phyloP scores from a whole-genome alignment of 495 filamentous ascomycete species.

The Staphylotrichum longicolle region DNA sequence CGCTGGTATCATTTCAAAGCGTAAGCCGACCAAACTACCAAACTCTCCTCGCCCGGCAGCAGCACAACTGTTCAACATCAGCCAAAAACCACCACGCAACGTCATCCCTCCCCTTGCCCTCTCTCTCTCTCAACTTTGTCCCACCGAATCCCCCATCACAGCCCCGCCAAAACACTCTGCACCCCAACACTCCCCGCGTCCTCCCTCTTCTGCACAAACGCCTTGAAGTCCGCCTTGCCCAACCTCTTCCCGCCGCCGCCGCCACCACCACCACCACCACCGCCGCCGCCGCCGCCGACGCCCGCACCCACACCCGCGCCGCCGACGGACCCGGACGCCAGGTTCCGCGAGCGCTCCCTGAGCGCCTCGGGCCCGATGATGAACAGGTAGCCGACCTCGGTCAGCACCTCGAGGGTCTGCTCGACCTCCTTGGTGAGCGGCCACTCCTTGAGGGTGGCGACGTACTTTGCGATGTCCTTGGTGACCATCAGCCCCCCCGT shows the following conservation, averaged over 20 bases:
- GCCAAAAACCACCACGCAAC: background rate
- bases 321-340: constrained; percentile 43
- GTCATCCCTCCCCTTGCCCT: background rate
- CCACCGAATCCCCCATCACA: constrained; percentile 28
- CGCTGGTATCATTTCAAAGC: constrained; percentile 7
- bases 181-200: constrained; percentile 77
- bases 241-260: constrained; percentile 42
- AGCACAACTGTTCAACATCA: background rate
- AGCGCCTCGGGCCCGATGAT: constrained; percentile 90
- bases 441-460: constrained; percentile 77
- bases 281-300: constrained; percentile 5
- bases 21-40: background rate
- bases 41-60: background rate
- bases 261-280: constrained; percentile 1
- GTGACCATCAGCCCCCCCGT: constrained; percentile 92
- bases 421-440: constrained; percentile 68
- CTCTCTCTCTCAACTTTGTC: background rate
- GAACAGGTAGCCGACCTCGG: constrained; percentile 95
- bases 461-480: constrained; percentile 92
- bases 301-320: constrained; percentile 2
- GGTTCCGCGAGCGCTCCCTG: constrained; percentile 62
- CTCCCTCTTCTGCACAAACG: constrained; percentile 77
- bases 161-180: constrained; percentile 66
- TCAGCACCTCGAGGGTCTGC: constrained; percentile 73
- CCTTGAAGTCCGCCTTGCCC: constrained; percentile 72